Conservation (phyloP, 1,284 basidiomycete species). For the Porogramme epimiltina region DNA sequence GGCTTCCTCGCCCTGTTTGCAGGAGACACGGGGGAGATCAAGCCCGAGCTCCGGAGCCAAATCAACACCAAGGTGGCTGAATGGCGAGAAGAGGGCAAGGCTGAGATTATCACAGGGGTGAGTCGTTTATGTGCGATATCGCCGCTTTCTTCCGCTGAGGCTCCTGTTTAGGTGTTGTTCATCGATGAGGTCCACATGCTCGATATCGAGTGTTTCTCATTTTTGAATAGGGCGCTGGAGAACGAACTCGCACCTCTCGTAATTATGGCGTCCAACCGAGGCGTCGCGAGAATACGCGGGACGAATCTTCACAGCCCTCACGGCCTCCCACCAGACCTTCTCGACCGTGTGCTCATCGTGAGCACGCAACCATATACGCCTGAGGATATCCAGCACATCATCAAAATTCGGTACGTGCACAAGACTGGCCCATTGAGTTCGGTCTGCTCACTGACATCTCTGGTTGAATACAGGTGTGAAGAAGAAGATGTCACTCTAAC, state of each 20-base stretch:
- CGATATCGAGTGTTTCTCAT: slow-evolving; percentile 99
- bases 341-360: slow-evolving; percentile 96
- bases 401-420: slow-evolving; percentile 82
- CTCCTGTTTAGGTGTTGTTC: slow-evolving; percentile 71
- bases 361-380: slow-evolving; percentile 88
- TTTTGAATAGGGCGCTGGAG: slow-evolving; percentile 95
- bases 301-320: slow-evolving; percentile 95
- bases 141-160: neutral
- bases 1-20: slow-evolving; percentile 80
- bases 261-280: slow-evolving; percentile 98
- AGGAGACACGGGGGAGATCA: slow-evolving; percentile 98
- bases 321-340: slow-evolving; percentile 91
- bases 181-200: slow-evolving; percentile 99
- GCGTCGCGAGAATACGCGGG: slow-evolving; percentile 93
- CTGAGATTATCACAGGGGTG: slow-evolving; percentile 96
- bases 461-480: slow-evolving; percentile 63
- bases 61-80: slow-evolving; percentile 97
- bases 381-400: slow-evolving; percentile 89
- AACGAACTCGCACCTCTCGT: slow-evolving; percentile 93
- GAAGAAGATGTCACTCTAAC: slow-evolving; percentile 95
- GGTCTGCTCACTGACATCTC: neutral
- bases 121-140: slow-evolving; percentile 33
- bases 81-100: slow-evolving; percentile 99
- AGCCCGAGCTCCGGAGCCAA: slow-evolving; percentile 94
- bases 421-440: neutral